A percentile compares a stretch with the other conserved stretches of the same genome.
These are phyloP conservation scores for Phaeolepiota aurea DNA, from an alignment of 768 basidiomycete species.

Conservation along the genomic window DNA sequence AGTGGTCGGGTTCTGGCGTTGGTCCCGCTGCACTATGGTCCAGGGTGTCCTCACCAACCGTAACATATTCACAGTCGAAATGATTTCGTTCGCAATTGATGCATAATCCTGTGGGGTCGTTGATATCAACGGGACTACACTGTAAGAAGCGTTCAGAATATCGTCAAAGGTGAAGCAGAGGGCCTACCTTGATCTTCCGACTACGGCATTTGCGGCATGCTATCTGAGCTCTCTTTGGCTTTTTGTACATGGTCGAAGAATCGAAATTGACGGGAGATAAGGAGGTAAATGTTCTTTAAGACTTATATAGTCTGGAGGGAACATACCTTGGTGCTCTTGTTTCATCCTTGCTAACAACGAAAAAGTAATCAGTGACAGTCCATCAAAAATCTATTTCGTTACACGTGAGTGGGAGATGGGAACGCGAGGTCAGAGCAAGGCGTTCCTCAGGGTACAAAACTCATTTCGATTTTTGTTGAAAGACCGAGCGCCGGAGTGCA, in stretches of 20 bases:
- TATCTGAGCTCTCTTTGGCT: constrained; percentile 32
- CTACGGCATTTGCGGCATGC: constrained; percentile 48
- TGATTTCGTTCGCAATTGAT: background rate
- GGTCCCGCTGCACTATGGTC: too few relatives aligned
- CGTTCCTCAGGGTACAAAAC: background rate
- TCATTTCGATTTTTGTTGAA: background rate
- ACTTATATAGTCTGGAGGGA: constrained; percentile 4
- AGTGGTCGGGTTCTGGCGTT: too few relatives aligned
- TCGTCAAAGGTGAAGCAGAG: background rate
- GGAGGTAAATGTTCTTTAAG: too few relatives aligned
- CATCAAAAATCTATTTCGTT: background rate
- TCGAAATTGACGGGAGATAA: background rate
- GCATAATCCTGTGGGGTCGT: background rate
- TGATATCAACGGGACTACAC: constrained; percentile 1
- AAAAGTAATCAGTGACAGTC: background rate
- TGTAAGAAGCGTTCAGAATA: background rate
- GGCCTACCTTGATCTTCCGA: constrained; percentile 45
- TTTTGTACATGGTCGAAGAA: background rate
- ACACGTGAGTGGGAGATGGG: background rate
- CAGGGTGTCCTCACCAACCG: background rate
- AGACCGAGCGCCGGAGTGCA: background rate
- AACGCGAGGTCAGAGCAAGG: background rate
- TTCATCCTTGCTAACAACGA: constrained; percentile 1
- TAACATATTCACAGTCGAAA: background rate
- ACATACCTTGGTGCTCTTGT: background rate